Conservation (phyloP, 768 basidiomycete species). For the Atractiella rhizophila region DNA sequence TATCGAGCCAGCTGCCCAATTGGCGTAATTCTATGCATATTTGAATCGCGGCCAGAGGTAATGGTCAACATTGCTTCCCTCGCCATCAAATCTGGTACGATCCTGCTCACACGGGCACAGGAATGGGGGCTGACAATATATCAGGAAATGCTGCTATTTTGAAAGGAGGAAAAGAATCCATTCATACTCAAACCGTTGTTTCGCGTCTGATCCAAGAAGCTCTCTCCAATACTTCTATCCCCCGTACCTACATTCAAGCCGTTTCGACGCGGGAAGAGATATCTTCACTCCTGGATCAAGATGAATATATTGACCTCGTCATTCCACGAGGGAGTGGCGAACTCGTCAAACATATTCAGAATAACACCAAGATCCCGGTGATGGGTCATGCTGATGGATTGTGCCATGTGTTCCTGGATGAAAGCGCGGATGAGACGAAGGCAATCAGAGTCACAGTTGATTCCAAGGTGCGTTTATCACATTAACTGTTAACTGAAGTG, state of each 20-base stretch:
- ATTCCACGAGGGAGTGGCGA: constrained; percentile 86
- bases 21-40: constrained; percentile 83
- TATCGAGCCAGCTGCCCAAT: constrained; percentile 90
- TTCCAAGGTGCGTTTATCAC: constrained; percentile 43
- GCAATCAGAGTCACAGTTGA: constrained; percentile 62
- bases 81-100: constrained; percentile 80
- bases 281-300: constrained; percentile 55
- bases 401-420: constrained; percentile 71
- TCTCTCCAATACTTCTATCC: constrained; percentile 44
- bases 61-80: constrained; percentile 89
- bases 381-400: constrained; percentile 98
- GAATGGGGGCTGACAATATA: background rate
- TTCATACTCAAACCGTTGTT: constrained; percentile 47
- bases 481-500: background rate
- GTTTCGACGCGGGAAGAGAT: constrained; percentile 82
- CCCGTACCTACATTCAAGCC: constrained; percentile 60
- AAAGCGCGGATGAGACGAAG: constrained; percentile 48
- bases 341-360: constrained; percentile 69
- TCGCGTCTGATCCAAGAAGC: constrained; percentile 55
- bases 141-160: constrained; percentile 86
- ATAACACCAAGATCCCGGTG: constrained; percentile 71
- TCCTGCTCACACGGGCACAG: background rate
- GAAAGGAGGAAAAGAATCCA: constrained; percentile 92
- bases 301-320: constrained; percentile 83
- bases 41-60: constrained; percentile 90